Base-by-base conservation (phyloP, 108 stramenopile species). In the Cyclotella cryptica region DNA sequence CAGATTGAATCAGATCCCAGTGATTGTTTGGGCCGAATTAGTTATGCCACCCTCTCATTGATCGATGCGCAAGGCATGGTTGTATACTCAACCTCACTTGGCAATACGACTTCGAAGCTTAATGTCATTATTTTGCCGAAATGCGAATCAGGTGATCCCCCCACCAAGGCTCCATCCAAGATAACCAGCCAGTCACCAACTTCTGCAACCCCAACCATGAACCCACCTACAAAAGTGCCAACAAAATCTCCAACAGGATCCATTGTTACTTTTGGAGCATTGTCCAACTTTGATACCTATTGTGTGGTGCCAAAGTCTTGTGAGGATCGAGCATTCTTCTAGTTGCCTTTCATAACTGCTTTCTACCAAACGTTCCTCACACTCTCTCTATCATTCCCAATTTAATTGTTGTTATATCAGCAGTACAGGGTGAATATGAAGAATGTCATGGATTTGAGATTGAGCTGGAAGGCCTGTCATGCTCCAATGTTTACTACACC, bases 401-500 rank as follows among this genome's bases (percentile, higher is more conserved):
- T n/a, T n/a, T n/a, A n/a, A n/a, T n/a, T n/a, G n/a, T n/a, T n/a
- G n/a, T n/a, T 24, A 57, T n/a, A n/a, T n/a, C 9, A 24, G n/a
- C 10, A 9, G 21, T 10, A 57, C 9, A 24, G 14, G 10, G 21
- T 10, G 9, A 9, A n/a, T n/a, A n/a, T n/a, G n/a, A n/a, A n/a
- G n/a, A n/a, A n/a, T n/a, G n/a, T n/a, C n/a, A n/a, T n/a, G 60
- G n/a, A n/a, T 61, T 61, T 61, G 60, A 61, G 21, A 40, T 61
- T 29, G 60, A 61, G 29, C 60, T 61, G 14, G 60, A 61, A 61
- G 28, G 29, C 18, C 35, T 61, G 8, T 28, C 60, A 9, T 61
- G 60, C 28, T 39, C 30, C 7, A 9, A 9, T 13, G 60, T 61
- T 61, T 61, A 61, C 60, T 61, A 61, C 60, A n/a, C n/a, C n/a